Percentiles rank a stretch among this genome's conserved stretches.
These are phyloP conservation scores for Radiomyces spectabilis DNA, from an alignment of 192 early-diverging fungal species.

Conservation along the genomic window DNA sequence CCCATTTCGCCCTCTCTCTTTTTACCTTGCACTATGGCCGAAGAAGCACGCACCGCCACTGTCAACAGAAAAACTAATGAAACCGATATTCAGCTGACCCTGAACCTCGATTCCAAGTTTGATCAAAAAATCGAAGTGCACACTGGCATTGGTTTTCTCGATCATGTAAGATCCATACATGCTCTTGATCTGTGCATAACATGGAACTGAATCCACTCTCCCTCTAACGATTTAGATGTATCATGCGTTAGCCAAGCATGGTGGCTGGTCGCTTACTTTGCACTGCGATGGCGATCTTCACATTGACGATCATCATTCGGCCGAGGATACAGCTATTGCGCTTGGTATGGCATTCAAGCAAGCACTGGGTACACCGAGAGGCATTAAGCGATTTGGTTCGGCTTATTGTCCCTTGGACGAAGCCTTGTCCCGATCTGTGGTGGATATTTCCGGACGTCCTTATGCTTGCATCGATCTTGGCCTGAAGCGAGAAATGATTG, in stretches of 20 bases:
- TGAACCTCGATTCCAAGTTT: slow-evolving; percentile 52
- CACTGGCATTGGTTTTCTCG: slow-evolving; percentile 96
- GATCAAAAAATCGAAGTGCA: slow-evolving; percentile 72
- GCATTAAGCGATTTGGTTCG: slow-evolving; percentile 88
- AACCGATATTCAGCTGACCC: slow-evolving; percentile 75
- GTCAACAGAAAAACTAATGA: slow-evolving; percentile 88
- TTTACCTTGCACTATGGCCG: no score
- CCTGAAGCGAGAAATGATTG: slow-evolving; percentile 88
- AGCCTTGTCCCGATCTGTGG: slow-evolving; percentile 88
- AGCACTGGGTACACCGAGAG: slow-evolving; percentile 81
- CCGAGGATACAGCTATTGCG: slow-evolving; percentile 92
- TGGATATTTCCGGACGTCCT: slow-evolving; percentile 96
- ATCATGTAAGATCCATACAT: slow-evolving; percentile 85
- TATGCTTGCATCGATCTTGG: slow-evolving; percentile 76
- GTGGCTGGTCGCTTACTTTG: slow-evolving; percentile 82
- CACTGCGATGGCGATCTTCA: slow-evolving; percentile 88
- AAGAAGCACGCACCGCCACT: slow-evolving; percentile 33
- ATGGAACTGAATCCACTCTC: no score
- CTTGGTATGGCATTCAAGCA: slow-evolving; percentile 91
- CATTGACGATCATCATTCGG: slow-evolving; percentile 98
- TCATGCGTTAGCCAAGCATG: slow-evolving; percentile 95
- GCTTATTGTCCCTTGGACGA: slow-evolving; percentile 97
- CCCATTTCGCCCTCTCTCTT: no score
- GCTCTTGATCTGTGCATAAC: no score
- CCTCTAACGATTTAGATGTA: slow-evolving; percentile 92